Percentiles rank a stretch among this genome's conserved stretches.
Conservation (phyloP, 345 rosid genomes). For the Alliaria petiolata region DNA sequence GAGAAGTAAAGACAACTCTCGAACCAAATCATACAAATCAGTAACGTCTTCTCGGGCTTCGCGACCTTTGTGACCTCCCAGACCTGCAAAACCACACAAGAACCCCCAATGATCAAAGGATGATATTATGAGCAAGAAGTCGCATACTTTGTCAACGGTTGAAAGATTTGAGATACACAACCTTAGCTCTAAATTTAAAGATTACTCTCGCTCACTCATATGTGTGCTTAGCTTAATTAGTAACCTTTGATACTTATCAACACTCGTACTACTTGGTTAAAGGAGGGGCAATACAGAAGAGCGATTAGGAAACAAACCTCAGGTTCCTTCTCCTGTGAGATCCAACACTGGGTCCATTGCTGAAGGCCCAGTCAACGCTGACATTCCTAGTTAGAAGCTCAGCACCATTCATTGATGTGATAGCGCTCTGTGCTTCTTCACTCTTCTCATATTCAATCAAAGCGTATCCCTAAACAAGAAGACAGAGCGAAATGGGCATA, state of each 20-base stretch:
- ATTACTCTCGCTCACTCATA: not conserved
- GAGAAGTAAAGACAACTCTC: slow-evolving; percentile 17
- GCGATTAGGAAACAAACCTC: slow-evolving; percentile 45
- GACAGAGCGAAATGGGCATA: not conserved
- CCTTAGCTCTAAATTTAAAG: not conserved
- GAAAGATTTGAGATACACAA: not conserved
- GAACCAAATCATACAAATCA: slow-evolving; percentile 32
- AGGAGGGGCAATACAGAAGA: not conserved
- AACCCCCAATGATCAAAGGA: not conserved
- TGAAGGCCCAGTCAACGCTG: slow-evolving; percentile 76
- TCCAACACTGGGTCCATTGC: slow-evolving; percentile 58
- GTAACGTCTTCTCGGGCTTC: slow-evolving; percentile 79
- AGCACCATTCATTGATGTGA: slow-evolving; percentile 55
- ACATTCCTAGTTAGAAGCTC: slow-evolving; percentile 56
- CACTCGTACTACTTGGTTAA: not conserved
- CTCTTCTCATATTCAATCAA: slow-evolving; percentile 67
- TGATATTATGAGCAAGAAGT: not conserved
- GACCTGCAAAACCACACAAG: slow-evolving; percentile 45
- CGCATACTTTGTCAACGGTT: not conserved
- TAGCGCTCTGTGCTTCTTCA: slow-evolving; percentile 77
- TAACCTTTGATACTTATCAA: not conserved
- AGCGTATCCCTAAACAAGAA: slow-evolving; percentile 61
- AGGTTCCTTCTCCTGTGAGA: slow-evolving; percentile 48
- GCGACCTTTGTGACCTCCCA: slow-evolving; percentile 59
- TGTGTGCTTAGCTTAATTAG: not conserved